Base-by-base conservation (phyloP, 331 rosid genomes). In the Ulmus americana region DNA sequence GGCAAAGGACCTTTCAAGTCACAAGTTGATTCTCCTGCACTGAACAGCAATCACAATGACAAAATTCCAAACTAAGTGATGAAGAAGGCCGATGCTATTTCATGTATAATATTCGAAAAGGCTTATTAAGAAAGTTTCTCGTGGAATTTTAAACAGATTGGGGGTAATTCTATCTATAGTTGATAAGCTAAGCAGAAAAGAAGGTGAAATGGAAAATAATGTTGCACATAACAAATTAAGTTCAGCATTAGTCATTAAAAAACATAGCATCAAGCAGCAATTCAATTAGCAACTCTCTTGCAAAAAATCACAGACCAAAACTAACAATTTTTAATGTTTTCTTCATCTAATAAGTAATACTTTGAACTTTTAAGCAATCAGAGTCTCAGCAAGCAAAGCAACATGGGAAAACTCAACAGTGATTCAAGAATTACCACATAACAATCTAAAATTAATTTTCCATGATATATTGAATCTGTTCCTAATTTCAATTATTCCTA, bases 21-120 rank as follows among this genome's bases (percentile, higher is more conserved):
- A 64, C 66, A 82, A 44, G 42, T 70, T 2, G 65, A 67, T 65
- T 85, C 89, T 60, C 70, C 87, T 58, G 70, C 62, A 70, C 95
- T 88, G 95, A 73, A 75, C 45, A 69, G 60, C 18, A 67, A 69
- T 58, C 63, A 28, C 13, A 5, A 59, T 58, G 58, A 55, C 38
- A 46, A 70, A 72, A 8, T 68, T 1, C 13, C 63, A 58, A 45
- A 46, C 48, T 10, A 16, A n/a, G 14, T n/a, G 10, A 64, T 51
- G 41, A 46, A 60, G 8, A 41, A 39, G 5, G 48, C 4, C 18
- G 6, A 45, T 44, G 14, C 39, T 35, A 13, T 66, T 18, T 65
- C 41, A 16, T n/a, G 52, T 39, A 69, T 39, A 53, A 53, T 53
- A 16, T 7, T 53, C 10, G 5, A 18, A 53, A 8, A 47, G 13